Base-by-base conservation (phyloP, 169 alveolate genomes). In the Neospora caninum region DNA sequence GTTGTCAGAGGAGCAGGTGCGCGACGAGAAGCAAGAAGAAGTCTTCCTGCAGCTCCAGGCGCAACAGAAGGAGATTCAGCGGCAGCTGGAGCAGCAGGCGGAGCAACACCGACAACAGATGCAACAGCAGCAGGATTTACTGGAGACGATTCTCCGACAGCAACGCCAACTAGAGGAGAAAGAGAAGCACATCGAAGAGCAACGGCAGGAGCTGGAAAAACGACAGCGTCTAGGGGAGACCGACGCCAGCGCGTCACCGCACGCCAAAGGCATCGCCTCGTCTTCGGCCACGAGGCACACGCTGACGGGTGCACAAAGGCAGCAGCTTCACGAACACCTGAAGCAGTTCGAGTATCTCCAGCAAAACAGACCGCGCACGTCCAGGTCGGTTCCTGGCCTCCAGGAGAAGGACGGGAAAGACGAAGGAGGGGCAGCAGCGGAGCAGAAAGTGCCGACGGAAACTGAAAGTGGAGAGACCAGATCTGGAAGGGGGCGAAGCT, bases 41-140 rank as follows among this genome's bases (percentile, higher is more conserved):
- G 87, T 39, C 31, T 34, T 78, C 45, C 27, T 22, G 6, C 27
- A 78, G 87, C 43, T 78, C 13, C 87, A 78, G n/a, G 87, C 87
- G 39, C 41, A 78, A 34, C 87, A 78, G 45, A 78, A 78, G 45
- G 87, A 34, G 53, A 34, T 78, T 38, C 87, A 78, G 45, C 87
- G 45, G 43, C 87, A 38, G 87, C 87, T 78, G 45, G 41, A 78
- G 45, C 41, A 78, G 45, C 87, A 78, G 27, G 87, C 87, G 31
- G 87, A 78, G 45, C 87, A 78, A 45, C 25, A 78, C 53, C 87
- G 87, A 0, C 41, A 39, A 34, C 87, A 78, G 87, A 78, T 78
- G 87, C 87, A 78, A 34, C 87, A 78, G 87, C 87, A 78, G 87
- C 87, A 78, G 45, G 87, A 78, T 38, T 39, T 78, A 20, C 43